These are phyloP conservation scores for Yarrowia sp. DNA, from an alignment of 805 yeast genomes.

Conservation along the genomic window DNA sequence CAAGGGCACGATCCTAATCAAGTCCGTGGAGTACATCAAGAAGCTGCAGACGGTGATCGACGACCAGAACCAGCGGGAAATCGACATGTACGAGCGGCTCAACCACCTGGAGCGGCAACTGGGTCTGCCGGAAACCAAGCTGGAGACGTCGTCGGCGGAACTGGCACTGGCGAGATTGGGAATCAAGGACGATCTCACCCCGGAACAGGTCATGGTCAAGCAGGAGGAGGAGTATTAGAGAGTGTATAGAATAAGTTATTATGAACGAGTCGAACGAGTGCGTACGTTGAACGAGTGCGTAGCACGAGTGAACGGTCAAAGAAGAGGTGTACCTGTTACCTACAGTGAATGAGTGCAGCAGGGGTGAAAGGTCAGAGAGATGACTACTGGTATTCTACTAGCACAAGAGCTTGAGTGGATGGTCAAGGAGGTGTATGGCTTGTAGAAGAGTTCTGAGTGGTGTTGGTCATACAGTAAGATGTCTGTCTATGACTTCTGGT, in stretches of 20 bases:
- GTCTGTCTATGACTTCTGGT: too few species aligned
- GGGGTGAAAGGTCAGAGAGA: too few species aligned
- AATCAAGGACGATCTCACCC: constrained; percentile 35
- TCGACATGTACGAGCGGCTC: constrained; percentile 68
- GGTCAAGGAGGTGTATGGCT: too few species aligned
- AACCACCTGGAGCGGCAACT: constrained; percentile 59
- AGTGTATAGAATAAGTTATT: constrained; percentile 19
- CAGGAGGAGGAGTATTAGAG: constrained; percentile 36
- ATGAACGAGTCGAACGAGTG: background rate
- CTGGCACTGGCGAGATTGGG: constrained; percentile 77
- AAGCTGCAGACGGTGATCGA: constrained; percentile 71
- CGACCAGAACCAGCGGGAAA: constrained; percentile 77
- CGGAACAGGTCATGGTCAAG: constrained; percentile 25
- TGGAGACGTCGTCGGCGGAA: constrained; percentile 79
- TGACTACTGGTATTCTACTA: too few species aligned
- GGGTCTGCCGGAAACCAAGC: constrained; percentile 54
- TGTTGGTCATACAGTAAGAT: too few species aligned
- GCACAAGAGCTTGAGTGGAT: too few species aligned
- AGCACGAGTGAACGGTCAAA: too few species aligned
- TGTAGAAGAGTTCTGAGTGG: too few species aligned
- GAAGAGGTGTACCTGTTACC: too few species aligned
- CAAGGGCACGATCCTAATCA: constrained; percentile 76
- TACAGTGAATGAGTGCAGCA: too few species aligned
- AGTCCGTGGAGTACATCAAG: constrained; percentile 79
- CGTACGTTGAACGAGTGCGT: background rate